A percentile compares a stretch with the other conserved stretches of the same genome.
Conservation (phyloP, 345 rosid genomes). For the Arabis hirsuta region DNA sequence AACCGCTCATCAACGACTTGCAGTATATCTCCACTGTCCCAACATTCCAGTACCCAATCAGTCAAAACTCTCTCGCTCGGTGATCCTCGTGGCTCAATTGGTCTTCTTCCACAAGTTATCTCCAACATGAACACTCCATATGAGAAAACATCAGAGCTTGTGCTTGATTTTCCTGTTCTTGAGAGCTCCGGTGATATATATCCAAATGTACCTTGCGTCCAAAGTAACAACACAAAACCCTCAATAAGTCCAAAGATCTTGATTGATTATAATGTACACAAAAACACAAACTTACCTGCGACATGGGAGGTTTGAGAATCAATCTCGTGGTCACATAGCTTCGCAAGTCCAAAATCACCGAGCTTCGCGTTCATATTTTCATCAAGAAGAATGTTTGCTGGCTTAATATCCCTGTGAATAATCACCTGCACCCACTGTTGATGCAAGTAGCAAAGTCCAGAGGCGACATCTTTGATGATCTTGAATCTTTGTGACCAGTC, state of each 20-base stretch:
- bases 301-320: constrained; percentile 59
- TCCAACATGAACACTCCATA: constrained; percentile 72
- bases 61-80: constrained; percentile 23
- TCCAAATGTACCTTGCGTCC: constrained; percentile 67
- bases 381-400: constrained; percentile 78
- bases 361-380: constrained; percentile 64
- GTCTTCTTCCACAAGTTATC: constrained; percentile 60
- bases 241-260: constrained; percentile 8
- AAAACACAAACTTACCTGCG: constrained; percentile 29
- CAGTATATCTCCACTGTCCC: constrained; percentile 36
- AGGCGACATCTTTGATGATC: constrained; percentile 67
- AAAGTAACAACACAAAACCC: constrained; percentile 13
- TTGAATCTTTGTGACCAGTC: constrained; percentile 72
- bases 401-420: constrained; percentile 75
- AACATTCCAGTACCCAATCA: constrained; percentile 37
- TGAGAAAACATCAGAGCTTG: constrained; percentile 72
- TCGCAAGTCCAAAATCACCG: constrained; percentile 86
- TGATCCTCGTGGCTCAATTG: constrained; percentile 43
- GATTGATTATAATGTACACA: not conserved
- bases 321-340: constrained; percentile 66
- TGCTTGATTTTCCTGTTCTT: constrained; percentile 67
- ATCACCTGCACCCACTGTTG: constrained; percentile 70
- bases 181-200: constrained; percentile 79
- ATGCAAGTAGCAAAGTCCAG: constrained; percentile 51
- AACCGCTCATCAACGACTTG: constrained; percentile 32